Conservation (phyloP, 305 asterid genomes). For the Withania somnifera region DNA sequence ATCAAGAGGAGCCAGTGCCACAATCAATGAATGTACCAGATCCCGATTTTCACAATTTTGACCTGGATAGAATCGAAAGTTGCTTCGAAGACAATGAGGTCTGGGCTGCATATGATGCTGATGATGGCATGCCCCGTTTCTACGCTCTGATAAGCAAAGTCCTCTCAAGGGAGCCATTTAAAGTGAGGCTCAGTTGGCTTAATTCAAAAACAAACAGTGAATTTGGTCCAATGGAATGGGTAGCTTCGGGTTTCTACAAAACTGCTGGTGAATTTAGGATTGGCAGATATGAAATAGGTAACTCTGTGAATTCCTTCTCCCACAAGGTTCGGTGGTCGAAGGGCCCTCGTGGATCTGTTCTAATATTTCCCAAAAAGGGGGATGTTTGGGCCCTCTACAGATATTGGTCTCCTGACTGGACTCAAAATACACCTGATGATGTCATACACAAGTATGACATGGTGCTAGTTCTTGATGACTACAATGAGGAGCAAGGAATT, state of each 20-base stretch:
- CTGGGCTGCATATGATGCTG: constrained; percentile 85
- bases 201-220: constrained; percentile 66
- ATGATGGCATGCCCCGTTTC: constrained; percentile 95
- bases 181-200: constrained; percentile 78
- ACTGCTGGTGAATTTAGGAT: constrained; percentile 85
- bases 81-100: constrained; percentile 72
- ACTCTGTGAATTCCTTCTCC: constrained; percentile 62
- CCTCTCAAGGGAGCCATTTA: constrained; percentile 56
- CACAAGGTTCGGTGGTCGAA: constrained; percentile 68
- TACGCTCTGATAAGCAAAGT: constrained; percentile 74
- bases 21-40: constrained; percentile 71
- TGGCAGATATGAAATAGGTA: constrained; percentile 47
- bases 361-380: constrained; percentile 57
- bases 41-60: constrained; percentile 92
- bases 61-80: constrained; percentile 54
- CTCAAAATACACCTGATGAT: constrained; percentile 45
- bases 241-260: constrained; percentile 69
- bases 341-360: constrained; percentile 48
- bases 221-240: constrained; percentile 62
- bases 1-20: constrained; percentile 9
- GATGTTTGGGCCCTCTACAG: constrained; percentile 86
- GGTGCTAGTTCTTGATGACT: constrained; percentile 57
- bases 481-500: constrained; percentile 51
- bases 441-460: constrained; percentile 71
- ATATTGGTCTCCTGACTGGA: constrained; percentile 77